phyloP scores from a whole-genome alignment of 805 yeast species.

The Hanseniaspora pseudoguilliermondii region DNA sequence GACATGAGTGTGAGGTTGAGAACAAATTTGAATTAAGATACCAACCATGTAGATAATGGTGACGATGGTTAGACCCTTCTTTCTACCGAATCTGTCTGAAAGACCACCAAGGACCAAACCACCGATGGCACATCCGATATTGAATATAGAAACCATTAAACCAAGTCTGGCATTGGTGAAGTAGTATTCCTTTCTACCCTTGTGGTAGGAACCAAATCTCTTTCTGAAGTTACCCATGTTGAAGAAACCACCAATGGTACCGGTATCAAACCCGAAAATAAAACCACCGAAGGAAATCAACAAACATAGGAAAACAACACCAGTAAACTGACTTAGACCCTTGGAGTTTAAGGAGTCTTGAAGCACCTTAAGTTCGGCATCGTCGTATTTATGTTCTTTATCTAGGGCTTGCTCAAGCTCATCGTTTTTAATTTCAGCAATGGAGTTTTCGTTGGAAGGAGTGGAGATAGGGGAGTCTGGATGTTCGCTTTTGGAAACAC shows the following conservation, averaged over 20 bases:
- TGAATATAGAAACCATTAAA: slow-evolving; percentile 44
- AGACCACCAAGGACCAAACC: slow-evolving; percentile 44
- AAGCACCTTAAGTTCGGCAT: slow-evolving; percentile 6
- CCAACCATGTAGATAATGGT: slow-evolving; percentile 50
- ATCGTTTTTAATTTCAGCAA: slow-evolving; percentile 5
- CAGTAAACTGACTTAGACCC: slow-evolving; percentile 17
- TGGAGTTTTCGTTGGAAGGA: slow-evolving; percentile 4
- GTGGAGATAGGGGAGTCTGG: slow-evolving; percentile 6
- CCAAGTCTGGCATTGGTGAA: slow-evolving; percentile 40
- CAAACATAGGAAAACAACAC: slow-evolving; percentile 21
- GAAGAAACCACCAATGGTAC: slow-evolving; percentile 62
- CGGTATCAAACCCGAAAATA: slow-evolving; percentile 67
- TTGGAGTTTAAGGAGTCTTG: slow-evolving; percentile 16
- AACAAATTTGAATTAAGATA: slow-evolving; percentile 45
- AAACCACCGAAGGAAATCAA: slow-evolving; percentile 55
- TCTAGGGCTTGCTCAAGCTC: background rate
- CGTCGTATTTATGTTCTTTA: slow-evolving; percentile 8
- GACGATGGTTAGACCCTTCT: slow-evolving; percentile 40
- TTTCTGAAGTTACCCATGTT: slow-evolving; percentile 44
- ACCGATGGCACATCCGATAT: slow-evolving; percentile 61
- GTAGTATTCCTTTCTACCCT: slow-evolving; percentile 29
- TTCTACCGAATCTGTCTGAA: slow-evolving; percentile 52
- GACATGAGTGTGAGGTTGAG: slow-evolving; percentile 24
- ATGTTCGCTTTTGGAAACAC: background rate
- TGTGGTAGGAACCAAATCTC: slow-evolving; percentile 38